Evolutionary conservation across 164 flowering plant species (phyloP).

Genomic region (Stephania yunnanensis): DNA sequence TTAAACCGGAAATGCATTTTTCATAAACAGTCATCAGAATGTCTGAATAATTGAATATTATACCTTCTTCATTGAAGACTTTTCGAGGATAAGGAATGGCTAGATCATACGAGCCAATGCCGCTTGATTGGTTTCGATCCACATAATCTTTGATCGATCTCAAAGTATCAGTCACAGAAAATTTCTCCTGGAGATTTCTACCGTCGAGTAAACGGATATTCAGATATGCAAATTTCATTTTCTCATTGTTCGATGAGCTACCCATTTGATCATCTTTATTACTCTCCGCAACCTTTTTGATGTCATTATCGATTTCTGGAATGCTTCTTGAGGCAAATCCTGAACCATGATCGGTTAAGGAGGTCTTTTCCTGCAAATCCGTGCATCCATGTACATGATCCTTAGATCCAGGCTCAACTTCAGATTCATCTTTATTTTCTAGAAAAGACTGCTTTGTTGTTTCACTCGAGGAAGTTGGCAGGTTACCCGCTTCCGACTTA

Average conservation of each 20-base stretch:
- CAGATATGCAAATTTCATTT: conserved; percentile 46
- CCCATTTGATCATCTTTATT: conserved; percentile 19
- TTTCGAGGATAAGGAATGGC: conserved; percentile 90
- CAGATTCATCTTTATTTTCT: conserved; percentile 7
- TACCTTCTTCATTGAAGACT: conserved; percentile 61
- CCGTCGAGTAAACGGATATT: conserved; percentile 68
- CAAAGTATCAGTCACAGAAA: conserved; percentile 43
- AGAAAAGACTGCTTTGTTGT: conserved; percentile 2
- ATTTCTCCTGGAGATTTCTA: conserved; percentile 52
- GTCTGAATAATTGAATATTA: conserved; percentile 6
- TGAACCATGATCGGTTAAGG: conserved; percentile 15
- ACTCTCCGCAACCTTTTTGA: conserved; percentile 10
- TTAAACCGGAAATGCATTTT: too few relatives aligned
- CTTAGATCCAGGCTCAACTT: conserved; percentile 15
- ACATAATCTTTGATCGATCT: conserved; percentile 55
- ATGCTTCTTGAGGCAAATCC: conserved; percentile 18
- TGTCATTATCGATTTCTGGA: conserved; percentile 8
- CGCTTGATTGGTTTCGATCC: conserved; percentile 36
- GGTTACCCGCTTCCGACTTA: conserved; percentile 17
- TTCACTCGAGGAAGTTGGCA: conserved; percentile 16
- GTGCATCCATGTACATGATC: conserved; percentile 13
- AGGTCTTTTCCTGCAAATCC: conserved; percentile 13
- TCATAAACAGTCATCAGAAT: not conserved
- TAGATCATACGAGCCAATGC: conserved; percentile 51
- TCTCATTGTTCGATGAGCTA: not conserved